Conservation (phyloP, 2,329 filamentous ascomycete species). For the Ophiocordyceps australis region DNA sequence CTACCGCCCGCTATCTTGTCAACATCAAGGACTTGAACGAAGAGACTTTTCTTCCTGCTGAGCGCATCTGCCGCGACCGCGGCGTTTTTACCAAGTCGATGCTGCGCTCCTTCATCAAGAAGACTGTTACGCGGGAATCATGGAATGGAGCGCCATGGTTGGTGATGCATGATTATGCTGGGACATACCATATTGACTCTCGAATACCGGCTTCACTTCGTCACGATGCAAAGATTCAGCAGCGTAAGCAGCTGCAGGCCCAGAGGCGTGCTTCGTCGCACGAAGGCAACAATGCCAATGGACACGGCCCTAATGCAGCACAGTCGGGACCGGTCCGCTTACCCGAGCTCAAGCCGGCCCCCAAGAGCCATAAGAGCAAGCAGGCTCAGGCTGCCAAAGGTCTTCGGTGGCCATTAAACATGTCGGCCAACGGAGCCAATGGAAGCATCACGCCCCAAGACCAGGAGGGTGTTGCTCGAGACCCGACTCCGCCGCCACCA, state of each 20-base stretch:
- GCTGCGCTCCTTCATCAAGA: constrained; percentile 84
- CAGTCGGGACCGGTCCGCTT: constrained; percentile 35
- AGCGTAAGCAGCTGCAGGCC: constrained; percentile 54
- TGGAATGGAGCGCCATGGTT: constrained; percentile 97
- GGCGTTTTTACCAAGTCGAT: constrained; percentile 92
- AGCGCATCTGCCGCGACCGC: constrained; percentile 70
- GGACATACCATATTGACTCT: constrained; percentile 71
- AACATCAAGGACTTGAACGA: constrained; percentile 51
- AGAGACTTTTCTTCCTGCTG: constrained; percentile 63
- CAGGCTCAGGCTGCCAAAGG: constrained; percentile 23
- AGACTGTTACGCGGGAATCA: constrained; percentile 76
- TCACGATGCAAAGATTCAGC: constrained; percentile 61
- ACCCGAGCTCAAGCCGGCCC: constrained; percentile 55
- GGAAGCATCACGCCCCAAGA: constrained; percentile 26
- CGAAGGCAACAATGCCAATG: constrained; percentile 27
- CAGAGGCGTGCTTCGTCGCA: constrained; percentile 39
- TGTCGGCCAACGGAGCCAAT: constrained; percentile 18
- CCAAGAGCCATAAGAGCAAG: constrained; percentile 51
- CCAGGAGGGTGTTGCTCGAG: constrained; percentile 7
- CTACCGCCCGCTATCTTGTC: constrained; percentile 67
- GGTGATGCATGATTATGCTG: constrained; percentile 73
- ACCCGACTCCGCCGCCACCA: constrained; percentile 31
- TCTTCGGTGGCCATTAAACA: constrained; percentile 16
- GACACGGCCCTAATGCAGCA: constrained; percentile 12
- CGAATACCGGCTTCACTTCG: constrained; percentile 68